Percentiles rank a stretch among this genome's conserved stretches.
phyloP scores from a whole-genome alignment of 2,329 filamentous ascomycete species.

The Phaeosphaeriaceae sp. region DNA sequence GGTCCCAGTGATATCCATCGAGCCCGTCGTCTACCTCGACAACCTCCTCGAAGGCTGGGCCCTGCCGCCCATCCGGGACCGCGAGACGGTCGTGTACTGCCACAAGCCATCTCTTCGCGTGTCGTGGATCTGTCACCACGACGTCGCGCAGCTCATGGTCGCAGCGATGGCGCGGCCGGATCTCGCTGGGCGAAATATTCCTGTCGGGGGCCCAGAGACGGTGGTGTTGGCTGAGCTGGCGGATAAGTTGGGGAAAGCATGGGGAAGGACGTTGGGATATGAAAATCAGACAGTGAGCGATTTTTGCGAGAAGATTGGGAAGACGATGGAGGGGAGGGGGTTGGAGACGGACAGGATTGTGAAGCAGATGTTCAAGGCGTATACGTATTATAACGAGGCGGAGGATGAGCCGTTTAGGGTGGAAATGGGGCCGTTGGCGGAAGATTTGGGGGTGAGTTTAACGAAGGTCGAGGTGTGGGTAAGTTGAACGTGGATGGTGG shows the following conservation, averaged over 20 bases:
- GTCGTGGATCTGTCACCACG: conserved; percentile 51
- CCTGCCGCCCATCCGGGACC: conserved; percentile 43
- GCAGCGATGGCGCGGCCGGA: conserved; percentile 42
- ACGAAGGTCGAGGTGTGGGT: conserved; percentile 48
- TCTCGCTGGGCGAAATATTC: conserved; percentile 45
- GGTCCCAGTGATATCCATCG: conserved; percentile 44
- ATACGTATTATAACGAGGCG: conserved; percentile 51
- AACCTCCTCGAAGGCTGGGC: conserved; percentile 52
- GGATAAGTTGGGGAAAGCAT: conserved; percentile 41
- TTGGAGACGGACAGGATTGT: conserved; percentile 47
- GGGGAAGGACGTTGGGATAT: conserved; percentile 39
- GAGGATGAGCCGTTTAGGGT: conserved; percentile 49
- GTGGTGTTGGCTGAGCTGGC: conserved; percentile 43
- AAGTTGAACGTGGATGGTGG: background rate
- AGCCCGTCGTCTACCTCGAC: conserved; percentile 50
- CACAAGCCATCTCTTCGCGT: conserved; percentile 48
- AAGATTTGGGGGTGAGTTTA: conserved; percentile 40
- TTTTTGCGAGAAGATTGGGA: conserved; percentile 36
- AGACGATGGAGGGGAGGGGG: conserved; percentile 44
- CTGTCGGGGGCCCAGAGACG: conserved; percentile 47
- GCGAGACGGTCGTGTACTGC: conserved; percentile 49
- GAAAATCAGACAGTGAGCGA: conserved; percentile 42
- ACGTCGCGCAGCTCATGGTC: conserved; percentile 50
- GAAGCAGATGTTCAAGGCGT: conserved; percentile 51
- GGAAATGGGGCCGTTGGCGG: conserved; percentile 45